phyloP scores from a whole-genome alignment of 2,329 filamentous ascomycete genomes.

The Fusarium fujikuroi region DNA sequence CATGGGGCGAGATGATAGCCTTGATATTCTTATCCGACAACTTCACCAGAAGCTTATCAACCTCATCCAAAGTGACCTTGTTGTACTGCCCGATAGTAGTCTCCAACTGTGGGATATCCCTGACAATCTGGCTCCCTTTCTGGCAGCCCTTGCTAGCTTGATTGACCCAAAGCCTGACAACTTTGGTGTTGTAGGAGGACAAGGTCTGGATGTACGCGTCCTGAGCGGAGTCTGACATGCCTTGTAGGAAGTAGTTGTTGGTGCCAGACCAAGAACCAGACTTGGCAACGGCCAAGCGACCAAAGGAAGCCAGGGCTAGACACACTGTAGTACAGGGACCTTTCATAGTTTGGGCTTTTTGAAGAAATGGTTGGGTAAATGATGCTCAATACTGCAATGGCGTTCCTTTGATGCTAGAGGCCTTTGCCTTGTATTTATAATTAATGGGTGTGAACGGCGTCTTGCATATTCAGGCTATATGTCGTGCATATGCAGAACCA shows the following conservation, averaged over 20 bases:
- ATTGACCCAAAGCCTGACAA: background rate
- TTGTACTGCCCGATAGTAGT: background rate
- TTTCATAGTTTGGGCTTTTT: background rate
- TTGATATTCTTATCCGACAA: background rate
- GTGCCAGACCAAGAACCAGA: background rate
- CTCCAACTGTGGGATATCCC: background rate
- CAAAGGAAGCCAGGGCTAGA: background rate
- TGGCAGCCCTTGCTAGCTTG: background rate
- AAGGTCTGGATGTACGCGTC: background rate
- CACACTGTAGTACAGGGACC: accelerated
- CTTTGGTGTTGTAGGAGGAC: background rate
- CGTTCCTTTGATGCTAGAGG: accelerated
- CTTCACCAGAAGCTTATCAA: background rate
- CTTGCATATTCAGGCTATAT: background rate
- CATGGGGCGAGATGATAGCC: background rate
- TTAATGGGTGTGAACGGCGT: accelerated
- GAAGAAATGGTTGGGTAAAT: no score
- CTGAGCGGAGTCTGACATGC: background rate
- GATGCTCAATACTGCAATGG: accelerated
- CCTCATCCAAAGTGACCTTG: background rate
- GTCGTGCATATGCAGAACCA: background rate
- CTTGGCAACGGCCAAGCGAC: background rate
- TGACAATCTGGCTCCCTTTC: background rate
- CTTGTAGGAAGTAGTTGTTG: background rate
- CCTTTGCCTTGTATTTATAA: background rate